Evolutionary conservation across 164 flowering plant genomes (phyloP).

Genomic region (Vitis amurensis): DNA sequence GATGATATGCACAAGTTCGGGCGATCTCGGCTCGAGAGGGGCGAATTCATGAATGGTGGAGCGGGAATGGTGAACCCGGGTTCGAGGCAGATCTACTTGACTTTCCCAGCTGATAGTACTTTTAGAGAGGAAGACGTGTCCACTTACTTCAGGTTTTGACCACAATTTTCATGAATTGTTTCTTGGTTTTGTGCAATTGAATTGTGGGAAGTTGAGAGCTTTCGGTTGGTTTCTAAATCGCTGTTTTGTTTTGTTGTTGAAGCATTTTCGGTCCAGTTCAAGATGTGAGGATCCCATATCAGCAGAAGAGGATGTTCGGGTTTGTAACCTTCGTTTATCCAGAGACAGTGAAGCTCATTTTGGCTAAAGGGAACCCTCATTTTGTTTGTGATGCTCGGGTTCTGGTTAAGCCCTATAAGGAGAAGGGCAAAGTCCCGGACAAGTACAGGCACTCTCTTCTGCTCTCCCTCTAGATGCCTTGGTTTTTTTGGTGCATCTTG

Average conservation of each 20-base stretch:
- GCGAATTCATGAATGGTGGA: slow-evolving; percentile 34
- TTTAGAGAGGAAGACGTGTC: slow-evolving; percentile 76
- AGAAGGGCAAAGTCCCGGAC: slow-evolving; percentile 73
- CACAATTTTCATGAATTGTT: background rate
- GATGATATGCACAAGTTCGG: slow-evolving; percentile 46
- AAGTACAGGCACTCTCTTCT: slow-evolving; percentile 42
- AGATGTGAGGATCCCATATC: slow-evolving; percentile 78
- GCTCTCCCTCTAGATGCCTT: background rate
- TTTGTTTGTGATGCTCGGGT: slow-evolving; percentile 74
- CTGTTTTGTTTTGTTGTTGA: slow-evolving; percentile 11
- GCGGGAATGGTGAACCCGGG: slow-evolving; percentile 40
- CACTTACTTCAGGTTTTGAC: slow-evolving; percentile 54
- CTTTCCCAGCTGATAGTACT: slow-evolving; percentile 71
- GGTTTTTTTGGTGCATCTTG: background rate
- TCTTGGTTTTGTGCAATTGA: background rate
- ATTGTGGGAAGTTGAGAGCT: background rate
- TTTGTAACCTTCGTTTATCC: slow-evolving; percentile 69
- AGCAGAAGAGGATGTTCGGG: slow-evolving; percentile 77
- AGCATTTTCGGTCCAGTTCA: slow-evolving; percentile 69
- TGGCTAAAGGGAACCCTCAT: slow-evolving; percentile 74
- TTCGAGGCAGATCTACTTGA: slow-evolving; percentile 69
- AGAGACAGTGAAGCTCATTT: slow-evolving; percentile 62
- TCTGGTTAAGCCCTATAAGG: slow-evolving; percentile 76
- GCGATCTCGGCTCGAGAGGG: slow-evolving; percentile 35
- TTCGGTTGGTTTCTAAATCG: background rate